A percentile compares a stretch with the other conserved stretches of the same genome.
Evolutionary conservation across 345 rosid genomes (phyloP).

Genomic region (Gossypioides kirkii): DNA sequence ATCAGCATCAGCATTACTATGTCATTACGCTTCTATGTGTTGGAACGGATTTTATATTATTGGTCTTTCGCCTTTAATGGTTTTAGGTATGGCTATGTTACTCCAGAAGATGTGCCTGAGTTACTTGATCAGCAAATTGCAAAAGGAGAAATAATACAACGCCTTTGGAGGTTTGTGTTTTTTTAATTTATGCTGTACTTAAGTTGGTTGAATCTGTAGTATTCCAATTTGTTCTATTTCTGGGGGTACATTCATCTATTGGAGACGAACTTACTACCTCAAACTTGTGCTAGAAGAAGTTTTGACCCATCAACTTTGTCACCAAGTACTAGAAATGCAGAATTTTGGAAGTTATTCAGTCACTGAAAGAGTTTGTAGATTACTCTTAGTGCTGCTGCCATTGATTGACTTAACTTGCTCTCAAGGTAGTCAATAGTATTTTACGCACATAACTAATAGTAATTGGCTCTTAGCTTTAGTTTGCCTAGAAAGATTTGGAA

Average conservation of each 20-base stretch:
- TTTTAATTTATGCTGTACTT: not conserved
- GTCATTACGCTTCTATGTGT: not conserved
- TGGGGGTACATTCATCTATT: not conserved
- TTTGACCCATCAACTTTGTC: not conserved
- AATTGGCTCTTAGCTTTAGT: not conserved
- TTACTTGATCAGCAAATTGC: slow-evolving; percentile 85
- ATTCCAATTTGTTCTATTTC: not conserved
- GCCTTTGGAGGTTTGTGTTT: slow-evolving; percentile 68
- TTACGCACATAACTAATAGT: not conserved
- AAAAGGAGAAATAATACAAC: slow-evolving; percentile 61
- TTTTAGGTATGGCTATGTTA: slow-evolving; percentile 93
- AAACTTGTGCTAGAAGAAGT: not conserved
- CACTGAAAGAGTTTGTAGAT: not conserved
- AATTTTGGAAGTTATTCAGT: not conserved
- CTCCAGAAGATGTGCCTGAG: slow-evolving; percentile 84
- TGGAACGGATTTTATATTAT: slow-evolving; percentile 5
- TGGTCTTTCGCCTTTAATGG: not conserved
- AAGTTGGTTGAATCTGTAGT: not conserved
- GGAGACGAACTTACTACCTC: not conserved
- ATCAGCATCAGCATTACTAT: not conserved
- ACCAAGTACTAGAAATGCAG: not conserved
- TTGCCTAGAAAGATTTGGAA: not conserved
- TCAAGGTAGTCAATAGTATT: not conserved
- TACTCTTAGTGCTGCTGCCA: not conserved
- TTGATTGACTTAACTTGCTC: not conserved